A percentile compares a stretch with the other conserved stretches of the same genome.
Evolutionary conservation across 352 stramenopile species (phyloP).

Genomic region (Phytopythium aichiense): DNA sequence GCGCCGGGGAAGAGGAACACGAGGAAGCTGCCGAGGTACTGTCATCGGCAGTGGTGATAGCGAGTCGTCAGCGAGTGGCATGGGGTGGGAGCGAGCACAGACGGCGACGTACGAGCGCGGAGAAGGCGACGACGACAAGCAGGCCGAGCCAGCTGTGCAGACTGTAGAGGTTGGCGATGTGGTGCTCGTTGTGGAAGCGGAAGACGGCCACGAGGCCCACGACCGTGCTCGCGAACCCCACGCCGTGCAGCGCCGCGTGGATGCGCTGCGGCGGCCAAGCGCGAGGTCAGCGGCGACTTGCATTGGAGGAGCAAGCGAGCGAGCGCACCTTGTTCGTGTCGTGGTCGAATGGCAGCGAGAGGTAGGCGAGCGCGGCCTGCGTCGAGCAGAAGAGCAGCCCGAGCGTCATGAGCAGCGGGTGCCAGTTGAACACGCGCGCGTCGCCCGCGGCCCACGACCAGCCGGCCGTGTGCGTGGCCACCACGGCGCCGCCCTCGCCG

Average conservation of each 20-base stretch:
- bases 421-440: slow-evolving; percentile 81
- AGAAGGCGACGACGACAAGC: slow-evolving; percentile 52
- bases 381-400: slow-evolving; percentile 79
- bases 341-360: slow-evolving; percentile 61
- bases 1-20: slow-evolving; percentile 79
- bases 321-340: slow-evolving; percentile 54
- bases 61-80: background rate
- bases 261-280: slow-evolving; percentile 30
- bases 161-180: slow-evolving; percentile 84
- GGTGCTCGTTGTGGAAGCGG: slow-evolving; percentile 84
- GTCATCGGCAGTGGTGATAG: slow-evolving; percentile 4
- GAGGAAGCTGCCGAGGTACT: slow-evolving; percentile 65
- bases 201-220: slow-evolving; percentile 73
- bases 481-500: slow-evolving; percentile 34
- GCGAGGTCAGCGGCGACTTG: background rate
- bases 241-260: slow-evolving; percentile 60
- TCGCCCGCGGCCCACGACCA: slow-evolving; percentile 69
- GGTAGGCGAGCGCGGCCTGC: slow-evolving; percentile 62
- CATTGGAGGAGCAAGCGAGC: background rate
- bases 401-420: slow-evolving; percentile 83
- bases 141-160: slow-evolving; percentile 87
- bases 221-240: slow-evolving; percentile 57
- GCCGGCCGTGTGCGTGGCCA: slow-evolving; percentile 38
- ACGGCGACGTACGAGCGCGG: slow-evolving; percentile 24
- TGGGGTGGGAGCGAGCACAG: background rate